These are phyloP conservation scores for Pythium scleroteichum DNA, from an alignment of 352 stramenopile genomes.

Conservation along the genomic window DNA sequence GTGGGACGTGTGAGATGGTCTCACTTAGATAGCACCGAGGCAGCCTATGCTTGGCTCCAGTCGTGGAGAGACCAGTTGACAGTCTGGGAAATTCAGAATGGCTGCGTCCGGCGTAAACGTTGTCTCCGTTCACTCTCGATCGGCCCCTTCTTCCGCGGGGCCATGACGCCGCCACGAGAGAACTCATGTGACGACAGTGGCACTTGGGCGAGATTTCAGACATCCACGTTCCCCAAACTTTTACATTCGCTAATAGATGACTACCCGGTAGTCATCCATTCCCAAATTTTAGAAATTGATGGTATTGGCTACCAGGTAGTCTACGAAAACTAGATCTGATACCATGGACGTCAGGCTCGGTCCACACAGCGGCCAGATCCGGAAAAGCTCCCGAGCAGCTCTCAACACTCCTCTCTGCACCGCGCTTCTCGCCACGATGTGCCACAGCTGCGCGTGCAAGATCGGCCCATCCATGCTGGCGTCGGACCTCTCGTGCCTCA, in stretches of 20 bases:
- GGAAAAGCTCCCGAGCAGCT: constrained; percentile 4
- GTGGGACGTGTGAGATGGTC: no score
- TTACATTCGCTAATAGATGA: neutral
- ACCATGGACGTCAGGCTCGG: neutral
- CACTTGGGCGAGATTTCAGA: no score
- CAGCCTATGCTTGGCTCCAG: no score
- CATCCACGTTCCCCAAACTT: no score
- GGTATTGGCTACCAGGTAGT: no score
- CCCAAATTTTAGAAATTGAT: neutral
- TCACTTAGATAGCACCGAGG: no score
- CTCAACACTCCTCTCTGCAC: constrained; percentile 1
- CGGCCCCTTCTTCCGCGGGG: neutral
- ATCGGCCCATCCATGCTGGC: constrained; percentile 95
- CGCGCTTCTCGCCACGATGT: constrained; percentile 43
- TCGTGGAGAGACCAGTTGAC: neutral
- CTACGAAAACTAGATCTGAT: no score
- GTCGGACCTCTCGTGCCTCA: constrained; percentile 93
- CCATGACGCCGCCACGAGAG: neutral
- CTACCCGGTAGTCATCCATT: constrained; percentile 4
- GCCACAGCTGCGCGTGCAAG: constrained; percentile 77
- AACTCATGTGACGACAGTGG: no score
- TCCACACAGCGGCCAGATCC: no score
- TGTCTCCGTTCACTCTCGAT: neutral
- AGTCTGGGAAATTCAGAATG: neutral
- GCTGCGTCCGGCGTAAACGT: neutral